phyloP scores from a whole-genome alignment of 371 early-diverging fungal species.

The Mucor mucedo region DNA sequence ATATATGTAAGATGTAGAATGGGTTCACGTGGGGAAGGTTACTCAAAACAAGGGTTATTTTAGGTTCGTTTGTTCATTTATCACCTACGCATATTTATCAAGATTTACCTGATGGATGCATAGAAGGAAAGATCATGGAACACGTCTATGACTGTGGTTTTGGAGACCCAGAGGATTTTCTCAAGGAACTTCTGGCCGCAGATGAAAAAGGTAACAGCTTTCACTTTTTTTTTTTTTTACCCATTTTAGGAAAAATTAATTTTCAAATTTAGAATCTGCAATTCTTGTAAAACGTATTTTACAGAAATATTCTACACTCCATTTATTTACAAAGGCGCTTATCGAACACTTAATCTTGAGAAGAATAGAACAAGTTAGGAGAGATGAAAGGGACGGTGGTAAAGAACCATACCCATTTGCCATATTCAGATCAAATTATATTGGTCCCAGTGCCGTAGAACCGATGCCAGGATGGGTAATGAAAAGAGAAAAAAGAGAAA shows the following conservation, averaged over 20 bases:
- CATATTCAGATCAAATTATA: constrained; percentile 54
- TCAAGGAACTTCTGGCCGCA: constrained; percentile 43
- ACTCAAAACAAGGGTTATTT: background rate
- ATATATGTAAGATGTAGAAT: constrained; percentile 26
- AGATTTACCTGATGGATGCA: constrained; percentile 27
- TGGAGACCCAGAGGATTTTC: constrained; percentile 53
- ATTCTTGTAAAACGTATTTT: constrained; percentile 27
- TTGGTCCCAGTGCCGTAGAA: constrained; percentile 47
- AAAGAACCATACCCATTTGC: constrained; percentile 39
- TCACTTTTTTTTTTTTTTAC: constrained; percentile 3
- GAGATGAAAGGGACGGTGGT: constrained; percentile 26
- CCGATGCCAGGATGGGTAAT: constrained; percentile 59
- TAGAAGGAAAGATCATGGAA: constrained; percentile 36
- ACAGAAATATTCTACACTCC: constrained; percentile 50
- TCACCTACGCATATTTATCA: constrained; percentile 34
- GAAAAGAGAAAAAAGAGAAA: background rate
- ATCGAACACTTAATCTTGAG: constrained; percentile 52
- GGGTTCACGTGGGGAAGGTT: background rate
- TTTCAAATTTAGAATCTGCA: constrained; percentile 17
- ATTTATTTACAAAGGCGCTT: constrained; percentile 58
- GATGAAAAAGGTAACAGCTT: constrained; percentile 37
- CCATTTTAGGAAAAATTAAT: constrained; percentile 18
- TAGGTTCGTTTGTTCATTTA: constrained; percentile 34
- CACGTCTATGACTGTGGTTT: constrained; percentile 51
- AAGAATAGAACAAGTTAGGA: constrained; percentile 37